Evolutionary conservation across 225 moss, liverwort and hornwort species (phyloP).

Genomic region (Pseudisothecium myosuroides): DNA sequence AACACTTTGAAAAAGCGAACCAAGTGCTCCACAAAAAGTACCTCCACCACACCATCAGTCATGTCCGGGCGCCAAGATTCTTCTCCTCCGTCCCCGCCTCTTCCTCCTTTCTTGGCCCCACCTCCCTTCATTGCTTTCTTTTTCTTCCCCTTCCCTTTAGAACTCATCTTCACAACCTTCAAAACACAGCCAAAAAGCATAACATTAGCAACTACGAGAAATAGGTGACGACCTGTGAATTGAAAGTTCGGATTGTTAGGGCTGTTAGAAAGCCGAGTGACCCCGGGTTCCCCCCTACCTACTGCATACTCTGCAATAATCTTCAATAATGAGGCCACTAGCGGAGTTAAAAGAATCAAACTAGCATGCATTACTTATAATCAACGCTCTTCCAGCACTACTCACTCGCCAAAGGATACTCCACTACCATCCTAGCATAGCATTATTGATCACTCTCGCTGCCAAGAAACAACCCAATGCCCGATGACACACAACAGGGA

Average conservation of each 20-base stretch:
- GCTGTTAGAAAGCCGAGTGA: neutral
- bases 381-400: neutral
- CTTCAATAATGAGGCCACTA: neutral
- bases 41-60: no score
- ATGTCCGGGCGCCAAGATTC: no score
- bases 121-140: no score
- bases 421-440: neutral
- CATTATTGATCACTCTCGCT: neutral
- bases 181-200: no score
- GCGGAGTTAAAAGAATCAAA: neutral
- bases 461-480: neutral
- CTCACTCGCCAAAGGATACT: neutral
- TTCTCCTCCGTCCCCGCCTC: no score
- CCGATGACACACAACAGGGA: neutral
- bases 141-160: no score
- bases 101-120: no score
- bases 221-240: neutral
- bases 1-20: no score
- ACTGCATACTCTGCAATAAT: neutral
- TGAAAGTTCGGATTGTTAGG: conserved; percentile 4
- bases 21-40: no score
- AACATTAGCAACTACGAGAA: no score
- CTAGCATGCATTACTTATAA: neutral
- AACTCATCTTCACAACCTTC: no score
- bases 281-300: neutral